phyloP scores from a whole-genome alignment of 305 asterid species.

The Fraxinus greggii region DNA sequence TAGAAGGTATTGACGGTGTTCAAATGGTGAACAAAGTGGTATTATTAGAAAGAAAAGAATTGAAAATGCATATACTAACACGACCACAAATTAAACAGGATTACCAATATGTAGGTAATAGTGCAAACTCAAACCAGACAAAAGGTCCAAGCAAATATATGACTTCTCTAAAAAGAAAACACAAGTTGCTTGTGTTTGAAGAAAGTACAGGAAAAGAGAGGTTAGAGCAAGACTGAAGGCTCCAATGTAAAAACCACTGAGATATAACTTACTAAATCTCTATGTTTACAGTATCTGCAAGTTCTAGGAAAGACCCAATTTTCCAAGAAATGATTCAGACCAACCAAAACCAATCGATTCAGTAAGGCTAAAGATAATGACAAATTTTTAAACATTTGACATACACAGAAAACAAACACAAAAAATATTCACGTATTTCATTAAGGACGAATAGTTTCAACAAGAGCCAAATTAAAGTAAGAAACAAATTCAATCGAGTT shows the following conservation, averaged over 20 bases:
- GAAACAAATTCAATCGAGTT: background rate
- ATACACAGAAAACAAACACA: background rate
- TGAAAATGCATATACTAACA: background rate
- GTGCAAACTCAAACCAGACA: background rate
- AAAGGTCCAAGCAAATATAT: background rate
- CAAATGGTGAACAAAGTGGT: background rate
- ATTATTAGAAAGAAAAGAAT: background rate
- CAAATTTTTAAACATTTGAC: background rate
- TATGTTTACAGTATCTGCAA: background rate
- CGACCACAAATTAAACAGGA: background rate
- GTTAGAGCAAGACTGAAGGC: background rate
- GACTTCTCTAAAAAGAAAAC: background rate
- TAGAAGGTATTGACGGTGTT: background rate
- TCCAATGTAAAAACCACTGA: background rate
- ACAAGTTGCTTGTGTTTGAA: background rate
- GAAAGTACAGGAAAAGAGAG: background rate
- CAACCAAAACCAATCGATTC: background rate
- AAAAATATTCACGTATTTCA: background rate
- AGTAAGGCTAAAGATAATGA: background rate
- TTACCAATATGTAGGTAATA: background rate
- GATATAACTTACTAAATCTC: background rate
- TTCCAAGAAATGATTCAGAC: background rate
- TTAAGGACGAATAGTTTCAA: background rate
- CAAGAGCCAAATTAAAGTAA: conserved; percentile 3
- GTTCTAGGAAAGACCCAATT: background rate